These are phyloP conservation scores for Grifola frondosa DNA, from an alignment of 1,284 basidiomycete genomes.

Conservation along the genomic window DNA sequence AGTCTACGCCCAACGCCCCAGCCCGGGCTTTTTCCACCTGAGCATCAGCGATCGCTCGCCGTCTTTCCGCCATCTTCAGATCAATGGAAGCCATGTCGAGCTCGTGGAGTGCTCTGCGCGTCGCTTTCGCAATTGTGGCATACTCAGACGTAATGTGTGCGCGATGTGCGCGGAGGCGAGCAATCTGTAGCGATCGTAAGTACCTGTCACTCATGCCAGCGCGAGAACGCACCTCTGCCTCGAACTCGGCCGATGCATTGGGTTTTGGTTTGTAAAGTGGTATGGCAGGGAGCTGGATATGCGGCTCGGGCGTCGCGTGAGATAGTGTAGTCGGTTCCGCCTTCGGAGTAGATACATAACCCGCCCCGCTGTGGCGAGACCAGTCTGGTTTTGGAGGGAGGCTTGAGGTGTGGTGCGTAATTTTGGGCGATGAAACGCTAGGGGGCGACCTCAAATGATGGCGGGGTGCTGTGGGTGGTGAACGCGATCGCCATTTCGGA, in stretches of 20 bases:
- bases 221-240: conserved; percentile 16
- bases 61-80: conserved; percentile 52
- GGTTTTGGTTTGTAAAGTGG: conserved; percentile 12
- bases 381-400: conserved; percentile 22
- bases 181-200: conserved; percentile 23
- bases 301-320: conserved; percentile 4
- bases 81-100: conserved; percentile 59
- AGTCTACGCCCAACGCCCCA: conserved; percentile 59
- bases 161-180: conserved; percentile 39
- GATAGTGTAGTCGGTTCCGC: conserved; percentile 6
- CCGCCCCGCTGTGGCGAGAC: conserved; percentile 13
- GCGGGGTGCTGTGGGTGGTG: conserved; percentile 21
- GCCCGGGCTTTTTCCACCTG: conserved; percentile 61
- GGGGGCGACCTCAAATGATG: conserved; percentile 16
- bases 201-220: background rate
- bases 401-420: conserved; percentile 9
- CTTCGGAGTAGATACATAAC: conserved; percentile 8
- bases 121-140: conserved; percentile 39
- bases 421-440: conserved; percentile 20
- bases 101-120: conserved; percentile 56
- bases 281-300: conserved; percentile 7
- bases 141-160: conserved; percentile 42
- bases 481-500: conserved; percentile 18
- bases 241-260: conserved; percentile 9
- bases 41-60: conserved; percentile 51